Evolutionary conservation across 495 filamentous ascomycete species (phyloP).

Genomic region (Penicillium parvum): DNA sequence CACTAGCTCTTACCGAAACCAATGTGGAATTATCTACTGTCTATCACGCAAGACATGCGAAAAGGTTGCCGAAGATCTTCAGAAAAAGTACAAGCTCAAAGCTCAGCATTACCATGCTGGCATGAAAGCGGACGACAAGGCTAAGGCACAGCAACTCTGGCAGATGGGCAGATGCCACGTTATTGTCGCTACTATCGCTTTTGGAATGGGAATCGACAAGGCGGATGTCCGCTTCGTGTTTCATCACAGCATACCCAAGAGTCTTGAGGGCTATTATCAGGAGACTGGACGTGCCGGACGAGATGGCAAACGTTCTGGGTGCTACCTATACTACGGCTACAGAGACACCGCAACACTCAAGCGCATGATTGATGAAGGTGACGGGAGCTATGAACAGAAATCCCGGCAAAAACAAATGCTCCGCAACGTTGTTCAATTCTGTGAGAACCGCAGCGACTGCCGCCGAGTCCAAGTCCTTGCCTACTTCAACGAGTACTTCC

Average conservation of each 20-base stretch:
- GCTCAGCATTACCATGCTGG: conserved; percentile 85
- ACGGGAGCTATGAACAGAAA: conserved; percentile 72
- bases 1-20: conserved; percentile 53
- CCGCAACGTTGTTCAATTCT: conserved; percentile 74
- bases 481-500: conserved; percentile 88
- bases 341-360: conserved; percentile 58
- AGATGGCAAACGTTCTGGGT: conserved; percentile 81
- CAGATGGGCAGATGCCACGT: conserved; percentile 74
- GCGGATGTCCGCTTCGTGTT: conserved; percentile 93
- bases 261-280: conserved; percentile 97
- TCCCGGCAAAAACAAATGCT: conserved; percentile 81
- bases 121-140: conserved; percentile 60
- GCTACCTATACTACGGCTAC: conserved; percentile 85
- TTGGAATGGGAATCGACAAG: conserved; percentile 99
- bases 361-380: conserved; percentile 74
- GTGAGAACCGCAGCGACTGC: conserved; percentile 82
- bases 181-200: conserved; percentile 98
- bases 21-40: conserved; percentile 93
- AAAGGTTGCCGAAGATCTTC: conserved; percentile 65
- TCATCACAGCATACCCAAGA: conserved; percentile 86
- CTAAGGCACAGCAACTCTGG: conserved; percentile 70
- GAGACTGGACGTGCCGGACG: conserved; percentile 93
- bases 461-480: conserved; percentile 80
- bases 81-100: conserved; percentile 55
- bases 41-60: conserved; percentile 82